phyloP scores from a whole-genome alignment of 2,329 filamentous ascomycete genomes.

The Chaetothyriales sp. region DNA sequence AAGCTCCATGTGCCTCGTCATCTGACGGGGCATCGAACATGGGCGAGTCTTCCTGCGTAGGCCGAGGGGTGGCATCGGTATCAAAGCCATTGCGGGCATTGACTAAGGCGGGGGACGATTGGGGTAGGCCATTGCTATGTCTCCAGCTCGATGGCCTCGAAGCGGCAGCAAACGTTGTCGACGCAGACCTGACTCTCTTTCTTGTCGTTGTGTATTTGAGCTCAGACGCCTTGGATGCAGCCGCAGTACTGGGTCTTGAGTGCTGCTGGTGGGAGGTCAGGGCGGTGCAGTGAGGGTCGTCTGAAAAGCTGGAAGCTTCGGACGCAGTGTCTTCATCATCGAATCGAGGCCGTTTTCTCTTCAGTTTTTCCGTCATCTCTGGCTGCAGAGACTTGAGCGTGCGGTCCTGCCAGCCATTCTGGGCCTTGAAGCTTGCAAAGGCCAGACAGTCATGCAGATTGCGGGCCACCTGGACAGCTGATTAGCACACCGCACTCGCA shows the following conservation, averaged over 20 bases:
- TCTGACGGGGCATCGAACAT: conserved; percentile 28
- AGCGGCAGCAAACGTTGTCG: conserved; percentile 39
- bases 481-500: conserved; percentile 1
- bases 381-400: conserved; percentile 76
- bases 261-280: conserved; percentile 40
- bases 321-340: conserved; percentile 66
- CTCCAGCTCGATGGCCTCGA: conserved; percentile 54
- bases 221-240: conserved; percentile 27
- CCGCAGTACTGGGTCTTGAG: conserved; percentile 19
- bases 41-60: conserved; percentile 23
- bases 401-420: conserved; percentile 86
- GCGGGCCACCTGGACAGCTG: conserved; percentile 61
- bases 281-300: conserved; percentile 51
- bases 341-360: conserved; percentile 51
- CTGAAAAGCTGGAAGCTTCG: conserved; percentile 71
- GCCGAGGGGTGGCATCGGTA: conserved; percentile 46
- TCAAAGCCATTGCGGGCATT: conserved; percentile 62
- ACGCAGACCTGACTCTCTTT: conserved; percentile 59
- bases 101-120: conserved; percentile 75
- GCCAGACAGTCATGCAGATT: conserved; percentile 86
- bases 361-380: conserved; percentile 62
- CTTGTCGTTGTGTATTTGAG: conserved; percentile 33
- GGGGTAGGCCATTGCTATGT: conserved; percentile 56
- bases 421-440: conserved; percentile 91
- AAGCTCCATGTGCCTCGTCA: conserved; percentile 71